These are phyloP conservation scores for Paramecium octaurelia DNA, from an alignment of 73 alveolate genomes.

Conservation along the genomic window DNA sequence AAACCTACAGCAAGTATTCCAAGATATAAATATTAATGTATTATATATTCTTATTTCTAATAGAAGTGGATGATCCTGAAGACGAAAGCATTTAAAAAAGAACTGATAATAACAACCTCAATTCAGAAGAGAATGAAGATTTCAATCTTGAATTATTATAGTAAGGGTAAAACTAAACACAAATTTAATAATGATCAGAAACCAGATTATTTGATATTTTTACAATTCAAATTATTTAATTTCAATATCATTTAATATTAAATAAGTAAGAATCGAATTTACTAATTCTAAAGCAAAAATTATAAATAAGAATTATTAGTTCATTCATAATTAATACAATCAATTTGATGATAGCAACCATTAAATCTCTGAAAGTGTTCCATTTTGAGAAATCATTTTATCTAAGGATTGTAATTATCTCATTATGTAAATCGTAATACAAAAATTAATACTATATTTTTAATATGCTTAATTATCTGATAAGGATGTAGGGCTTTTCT, in stretches of 20 bases:
- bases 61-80: conserved; percentile 13
- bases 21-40: conserved; percentile 53
- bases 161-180: not conserved
- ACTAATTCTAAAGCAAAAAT: not conserved
- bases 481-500: not conserved
- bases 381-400: not conserved
- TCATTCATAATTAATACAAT: not conserved
- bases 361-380: not conserved
- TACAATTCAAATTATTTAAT: not conserved
- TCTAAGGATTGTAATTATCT: not conserved
- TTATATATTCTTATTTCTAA: not conserved
- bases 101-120: not conserved
- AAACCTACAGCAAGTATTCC: conserved; percentile 60
- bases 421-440: not conserved
- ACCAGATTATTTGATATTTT: not conserved
- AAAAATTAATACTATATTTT: not conserved
- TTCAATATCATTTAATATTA: not conserved
- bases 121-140: conserved; percentile 12
- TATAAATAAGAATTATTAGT: not conserved
- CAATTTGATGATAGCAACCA: not conserved
- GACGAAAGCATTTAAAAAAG: conserved; percentile 6
- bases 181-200: not conserved
- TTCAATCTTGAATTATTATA: not conserved
- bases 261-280: not conserved
- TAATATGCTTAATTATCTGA: not conserved